Evolutionary conservation across 306 rosid species (phyloP), one percentile per base, ranked within the genome.

Genomic region (Glycine soja): DNA sequence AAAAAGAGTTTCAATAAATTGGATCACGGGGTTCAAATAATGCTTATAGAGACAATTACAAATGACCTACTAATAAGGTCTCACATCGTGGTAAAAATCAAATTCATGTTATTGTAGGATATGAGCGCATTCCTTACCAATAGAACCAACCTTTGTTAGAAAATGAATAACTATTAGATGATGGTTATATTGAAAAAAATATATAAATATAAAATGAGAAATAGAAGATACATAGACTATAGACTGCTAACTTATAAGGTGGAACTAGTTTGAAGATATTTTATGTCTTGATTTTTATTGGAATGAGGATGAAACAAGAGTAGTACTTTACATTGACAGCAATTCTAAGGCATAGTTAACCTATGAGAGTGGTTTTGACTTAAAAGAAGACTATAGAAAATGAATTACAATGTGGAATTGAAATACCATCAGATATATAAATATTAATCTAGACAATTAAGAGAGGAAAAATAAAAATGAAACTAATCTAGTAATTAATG

Each of bases 401-500:
- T 24, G 30, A 24, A 24, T 24, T 24, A 24, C 30, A 24, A 24
- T 19, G n/a, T 24, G 30, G 30, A 24, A 24, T 24, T 24, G 30
- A 24, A 24, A 1, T 24, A 2, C 30, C 30, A 24, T 24, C 30
- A 24, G 30, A 24, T 24, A 24, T 24, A 24, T 24, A 24, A 24
- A 24, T 24, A 24, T 24, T 24, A 87, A 45, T 24, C 32, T 86
- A 83, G 81, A 85, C 85, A 82, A 69, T 58, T 81, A 65, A 75
- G 43, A 12, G 8, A 62, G 15, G n/a, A 32, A 79, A 34, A 59
- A 67, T 62, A 51, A 70, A 76, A 56, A 70, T 75, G 58, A 50
- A 11, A 85, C 73, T 82, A 81, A 54, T 79, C 45, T 50, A 62
- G 66, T 77, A 32, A 51, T 13, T 53, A 67, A 54, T 80, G 43